phyloP scores from a whole-genome alignment of 306 rosid genomes.

The Quercus bicolor region DNA sequence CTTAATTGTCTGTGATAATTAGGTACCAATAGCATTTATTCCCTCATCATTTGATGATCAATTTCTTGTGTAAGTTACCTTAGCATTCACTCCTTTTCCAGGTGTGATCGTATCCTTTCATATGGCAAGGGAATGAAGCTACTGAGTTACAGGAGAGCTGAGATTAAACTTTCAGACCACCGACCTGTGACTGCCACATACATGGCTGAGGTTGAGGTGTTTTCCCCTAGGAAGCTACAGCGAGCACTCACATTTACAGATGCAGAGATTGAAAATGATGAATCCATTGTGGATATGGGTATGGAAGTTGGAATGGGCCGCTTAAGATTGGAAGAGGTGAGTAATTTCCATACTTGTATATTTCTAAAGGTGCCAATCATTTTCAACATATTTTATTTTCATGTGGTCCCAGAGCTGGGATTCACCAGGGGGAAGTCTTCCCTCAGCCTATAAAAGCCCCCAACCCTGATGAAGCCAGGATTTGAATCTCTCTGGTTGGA shows the following conservation, averaged over 20 bases:
- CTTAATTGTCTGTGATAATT: background rate
- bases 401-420: background rate
- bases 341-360: constrained; percentile 7
- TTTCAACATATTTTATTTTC: background rate
- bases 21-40: background rate
- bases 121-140: constrained; percentile 75
- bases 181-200: constrained; percentile 88
- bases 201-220: constrained; percentile 83
- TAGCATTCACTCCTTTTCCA: constrained; percentile 27
- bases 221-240: constrained; percentile 74
- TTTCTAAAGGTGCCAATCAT: background rate
- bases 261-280: constrained; percentile 75
- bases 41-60: background rate
- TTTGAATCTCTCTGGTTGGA: background rate
- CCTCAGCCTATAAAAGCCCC: background rate
- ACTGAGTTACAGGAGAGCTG: constrained; percentile 62
- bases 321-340: constrained; percentile 39
- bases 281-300: constrained; percentile 29
- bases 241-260: constrained; percentile 75
- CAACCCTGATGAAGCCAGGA: background rate
- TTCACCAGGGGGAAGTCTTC: background rate
- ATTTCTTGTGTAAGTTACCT: background rate
- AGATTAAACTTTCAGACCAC: constrained; percentile 78
- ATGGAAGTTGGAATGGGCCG: constrained; percentile 27
- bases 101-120: constrained; percentile 96